A percentile compares a stretch with the other conserved stretches of the same genome.
Evolutionary conservation across 306 rosid genomes (phyloP).

Genomic region (Inga oerstediana): DNA sequence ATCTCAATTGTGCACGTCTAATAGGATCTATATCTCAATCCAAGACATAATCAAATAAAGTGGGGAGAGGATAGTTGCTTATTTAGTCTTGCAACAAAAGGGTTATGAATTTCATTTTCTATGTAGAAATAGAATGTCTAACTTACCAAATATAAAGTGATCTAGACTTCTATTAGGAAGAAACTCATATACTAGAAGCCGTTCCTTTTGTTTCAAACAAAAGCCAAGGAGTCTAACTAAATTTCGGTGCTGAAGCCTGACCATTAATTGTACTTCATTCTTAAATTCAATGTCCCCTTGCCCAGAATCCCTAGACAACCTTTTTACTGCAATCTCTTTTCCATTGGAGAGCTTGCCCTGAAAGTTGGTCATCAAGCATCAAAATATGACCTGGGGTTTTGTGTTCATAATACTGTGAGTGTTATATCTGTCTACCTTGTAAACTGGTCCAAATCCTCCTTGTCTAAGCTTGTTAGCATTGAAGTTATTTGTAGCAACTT

Average conservation of each 20-base stretch:
- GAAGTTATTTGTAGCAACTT: slow-evolving; percentile 45
- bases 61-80: neutral
- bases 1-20: slow-evolving; percentile 23
- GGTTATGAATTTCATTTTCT: neutral
- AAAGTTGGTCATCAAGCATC: neutral
- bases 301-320: slow-evolving; percentile 38
- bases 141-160: slow-evolving; percentile 47
- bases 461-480: slow-evolving; percentile 55
- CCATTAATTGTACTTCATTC: slow-evolving; percentile 51
- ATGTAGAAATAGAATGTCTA: neutral
- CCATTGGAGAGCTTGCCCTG: slow-evolving; percentile 44
- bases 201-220: slow-evolving; percentile 48
- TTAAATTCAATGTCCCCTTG: slow-evolving; percentile 60
- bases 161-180: slow-evolving; percentile 56
- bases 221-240: slow-evolving; percentile 58
- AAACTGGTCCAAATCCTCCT: slow-evolving; percentile 68
- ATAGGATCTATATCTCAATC: slow-evolving; percentile 38
- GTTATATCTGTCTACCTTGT: slow-evolving; percentile 40
- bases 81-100: neutral
- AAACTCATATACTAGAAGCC: slow-evolving; percentile 58
- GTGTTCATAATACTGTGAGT: neutral
- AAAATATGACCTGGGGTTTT: neutral
- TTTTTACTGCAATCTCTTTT: slow-evolving; percentile 49
- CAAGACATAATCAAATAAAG: neutral
- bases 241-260: slow-evolving; percentile 59